Evolutionary conservation across 179 eudicot species (phyloP), one percentile per base, ranked within the genome.

Genomic region (Kewa caespitosa): DNA sequence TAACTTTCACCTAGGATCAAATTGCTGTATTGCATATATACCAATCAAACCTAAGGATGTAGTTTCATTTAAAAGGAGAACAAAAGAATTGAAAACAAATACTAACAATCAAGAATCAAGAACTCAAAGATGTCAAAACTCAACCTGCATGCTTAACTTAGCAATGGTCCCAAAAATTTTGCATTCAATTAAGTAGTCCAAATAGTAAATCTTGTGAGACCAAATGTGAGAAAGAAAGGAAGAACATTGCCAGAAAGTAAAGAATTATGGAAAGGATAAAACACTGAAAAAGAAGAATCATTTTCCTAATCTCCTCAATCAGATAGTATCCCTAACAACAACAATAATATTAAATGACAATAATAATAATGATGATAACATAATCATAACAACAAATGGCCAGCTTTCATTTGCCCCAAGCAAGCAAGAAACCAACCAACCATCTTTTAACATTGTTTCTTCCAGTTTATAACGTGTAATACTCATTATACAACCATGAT

Each of bases 401-500:
- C 62, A 23, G n/a, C 62, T 57, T 63, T 15, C 39, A 63, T 32
- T 63, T 63, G 39, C 54, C 48, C 25, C 63, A 46, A 48, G 28
- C 32, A n/a, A n/a, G n/a, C n/a, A n/a, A n/a, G n/a, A n/a, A n/a
- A n/a, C n/a, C n/a, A 42, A 74, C 37, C 68, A 57, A 30, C n/a
- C 55, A 60, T 20, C 6, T 48, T 46, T 12, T 66, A n/a, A n/a
- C n/a, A n/a, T 66, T 61, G 6, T 55, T 41, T 17, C 36, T 0
- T 25, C 36, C 14, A 28, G 11, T 31, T 17, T 33, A 67, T 64
- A 73, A 61, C 67, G 62, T 69, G 79, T 48, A 69, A 33, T 48
- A 74, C 75, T 75, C 37, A 66, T 38, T 43, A 39, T 38, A 60
- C 67, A 50, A 33, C 77, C 41, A 80, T 73, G 28, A 75, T 80